These are phyloP conservation scores for Endocalyx cinctus DNA, from an alignment of 2,329 filamentous ascomycete genomes.

Conservation along the genomic window DNA sequence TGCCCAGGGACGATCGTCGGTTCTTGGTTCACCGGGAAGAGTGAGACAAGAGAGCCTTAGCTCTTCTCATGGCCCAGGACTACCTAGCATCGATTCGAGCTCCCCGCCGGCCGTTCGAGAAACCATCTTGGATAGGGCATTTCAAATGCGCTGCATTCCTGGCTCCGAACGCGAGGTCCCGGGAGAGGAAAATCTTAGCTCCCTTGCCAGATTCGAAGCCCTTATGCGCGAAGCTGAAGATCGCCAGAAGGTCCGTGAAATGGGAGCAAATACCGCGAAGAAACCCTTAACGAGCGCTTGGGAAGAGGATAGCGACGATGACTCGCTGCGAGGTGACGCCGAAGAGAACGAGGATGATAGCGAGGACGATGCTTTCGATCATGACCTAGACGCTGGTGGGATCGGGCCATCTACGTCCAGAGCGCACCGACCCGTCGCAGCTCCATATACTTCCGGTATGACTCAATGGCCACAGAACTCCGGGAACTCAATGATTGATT, in stretches of 20 bases:
- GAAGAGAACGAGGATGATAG: constrained; percentile 31
- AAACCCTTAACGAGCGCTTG: constrained; percentile 44
- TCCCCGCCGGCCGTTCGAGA: constrained; percentile 54
- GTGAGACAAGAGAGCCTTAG: constrained; percentile 51
- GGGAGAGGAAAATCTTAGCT: constrained; percentile 60
- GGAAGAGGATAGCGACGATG: constrained; percentile 45
- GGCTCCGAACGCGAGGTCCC: constrained; percentile 50
- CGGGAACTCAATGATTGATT: constrained; percentile 23
- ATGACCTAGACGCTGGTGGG: constrained; percentile 21
- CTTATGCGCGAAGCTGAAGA: constrained; percentile 59
- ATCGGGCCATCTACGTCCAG: constrained; percentile 45
- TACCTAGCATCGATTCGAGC: constrained; percentile 36
- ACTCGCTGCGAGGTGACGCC: too few relatives aligned
- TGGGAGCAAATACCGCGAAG: constrained; percentile 22
- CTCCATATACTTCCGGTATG: constrained; percentile 32
- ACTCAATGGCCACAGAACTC: constrained; percentile 30
- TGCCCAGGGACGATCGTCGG: constrained; percentile 54
- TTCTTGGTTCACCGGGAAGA: constrained; percentile 52
- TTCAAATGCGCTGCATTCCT: constrained; percentile 59
- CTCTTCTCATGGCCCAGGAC: constrained; percentile 37
- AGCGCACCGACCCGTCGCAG: constrained; percentile 47
- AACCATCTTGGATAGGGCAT: constrained; percentile 63
- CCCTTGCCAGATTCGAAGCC: constrained; percentile 60
- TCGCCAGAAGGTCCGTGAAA: constrained; percentile 35
- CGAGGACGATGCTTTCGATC: constrained; percentile 33